Conservation (phyloP, 345 rosid genomes). For the Jatropha curcas region DNA sequence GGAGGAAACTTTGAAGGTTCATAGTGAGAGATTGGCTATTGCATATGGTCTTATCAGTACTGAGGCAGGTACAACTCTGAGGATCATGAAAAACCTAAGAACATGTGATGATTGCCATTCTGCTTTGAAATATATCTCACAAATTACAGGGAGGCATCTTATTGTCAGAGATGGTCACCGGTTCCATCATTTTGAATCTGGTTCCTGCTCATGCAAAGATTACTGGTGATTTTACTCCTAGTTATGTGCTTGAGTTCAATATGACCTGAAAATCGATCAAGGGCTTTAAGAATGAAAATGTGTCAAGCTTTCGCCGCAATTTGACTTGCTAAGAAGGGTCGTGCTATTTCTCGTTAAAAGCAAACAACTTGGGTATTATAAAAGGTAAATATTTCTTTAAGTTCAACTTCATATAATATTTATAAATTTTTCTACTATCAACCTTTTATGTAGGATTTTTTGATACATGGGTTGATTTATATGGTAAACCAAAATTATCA, state of each 20-base stretch:
- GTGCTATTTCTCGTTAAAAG: background rate
- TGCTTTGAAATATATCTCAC: constrained; percentile 19
- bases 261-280: background rate
- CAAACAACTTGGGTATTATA: background rate
- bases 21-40: constrained; percentile 18
- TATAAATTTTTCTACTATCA: background rate
- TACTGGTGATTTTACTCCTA: constrained; percentile 15
- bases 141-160: constrained; percentile 23
- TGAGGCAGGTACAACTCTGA: constrained; percentile 8
- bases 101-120: constrained; percentile 25
- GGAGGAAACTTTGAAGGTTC: constrained; percentile 11
- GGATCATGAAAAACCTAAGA: constrained; percentile 12
- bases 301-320: background rate
- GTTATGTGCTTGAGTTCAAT: background rate
- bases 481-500: background rate
- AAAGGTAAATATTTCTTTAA: background rate
- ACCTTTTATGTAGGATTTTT: background rate
- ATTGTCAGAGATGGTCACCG: constrained; percentile 19
- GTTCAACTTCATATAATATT: background rate
- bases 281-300: background rate
- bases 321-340: background rate
- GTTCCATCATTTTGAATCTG: constrained; percentile 24
- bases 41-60: constrained; percentile 18
- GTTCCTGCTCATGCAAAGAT: constrained; percentile 22
- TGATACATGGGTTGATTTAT: background rate